A percentile compares a stretch with the other conserved stretches of the same genome.
Evolutionary conservation across 768 basidiomycete species (phyloP).

Genomic region (Paxillus involutus): DNA sequence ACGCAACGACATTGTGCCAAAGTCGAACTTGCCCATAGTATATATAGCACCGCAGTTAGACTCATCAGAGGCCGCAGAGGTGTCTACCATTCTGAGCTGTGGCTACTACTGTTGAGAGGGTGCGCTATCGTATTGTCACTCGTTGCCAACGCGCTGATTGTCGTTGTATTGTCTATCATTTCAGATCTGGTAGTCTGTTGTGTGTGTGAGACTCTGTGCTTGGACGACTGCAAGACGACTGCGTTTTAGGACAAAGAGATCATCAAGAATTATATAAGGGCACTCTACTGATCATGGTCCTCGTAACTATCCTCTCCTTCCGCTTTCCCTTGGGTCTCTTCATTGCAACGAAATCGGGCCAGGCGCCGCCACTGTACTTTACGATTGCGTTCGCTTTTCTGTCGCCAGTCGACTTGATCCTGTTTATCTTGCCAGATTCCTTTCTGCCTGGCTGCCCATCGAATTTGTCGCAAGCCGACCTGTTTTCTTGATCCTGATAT

Average conservation of each 20-base stretch:
- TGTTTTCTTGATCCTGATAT: neutral
- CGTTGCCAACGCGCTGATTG: neutral
- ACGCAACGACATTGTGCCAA: slow-evolving; percentile 7
- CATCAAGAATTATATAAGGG: no score
- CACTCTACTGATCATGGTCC: neutral
- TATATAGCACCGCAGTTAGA: no score
- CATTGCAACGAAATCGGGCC: slow-evolving; percentile 10
- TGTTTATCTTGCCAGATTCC: neutral
- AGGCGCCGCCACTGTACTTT: slow-evolving; percentile 18
- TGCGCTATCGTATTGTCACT: slow-evolving; percentile 7
- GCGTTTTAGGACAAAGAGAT: neutral
- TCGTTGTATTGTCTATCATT: neutral
- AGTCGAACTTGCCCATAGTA: neutral
- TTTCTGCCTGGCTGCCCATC: neutral
- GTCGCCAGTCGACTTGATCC: slow-evolving; percentile 18
- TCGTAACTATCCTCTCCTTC: neutral
- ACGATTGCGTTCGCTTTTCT: slow-evolving; percentile 3
- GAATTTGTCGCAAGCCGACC: slow-evolving; percentile 14
- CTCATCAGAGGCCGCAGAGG: neutral
- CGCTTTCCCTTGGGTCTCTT: neutral
- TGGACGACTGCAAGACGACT: no score
- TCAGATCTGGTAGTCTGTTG: neutral
- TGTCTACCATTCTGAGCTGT: neutral
- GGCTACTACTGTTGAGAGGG: slow-evolving; percentile 18
- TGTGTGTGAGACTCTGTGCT: no score